Evolutionary conservation across 371 early-diverging fungal genomes (phyloP), one percentile per base, ranked within the genome.

Genomic region (Thermomucor indicae-seudaticae): DNA sequence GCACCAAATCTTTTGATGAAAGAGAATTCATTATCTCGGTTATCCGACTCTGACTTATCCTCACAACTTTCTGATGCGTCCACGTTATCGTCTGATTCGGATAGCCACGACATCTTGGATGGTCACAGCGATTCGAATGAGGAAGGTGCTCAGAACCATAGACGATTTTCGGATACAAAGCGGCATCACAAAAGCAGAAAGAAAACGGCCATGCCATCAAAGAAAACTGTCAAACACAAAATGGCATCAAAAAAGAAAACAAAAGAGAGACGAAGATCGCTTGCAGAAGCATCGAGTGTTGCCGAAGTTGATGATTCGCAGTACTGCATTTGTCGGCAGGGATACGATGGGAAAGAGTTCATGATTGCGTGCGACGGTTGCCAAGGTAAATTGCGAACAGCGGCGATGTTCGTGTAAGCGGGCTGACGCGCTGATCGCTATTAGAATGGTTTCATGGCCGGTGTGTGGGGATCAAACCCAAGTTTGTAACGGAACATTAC

Each of bases 331-430:
- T 81, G 81, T 53, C 64, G 81, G 20, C 70, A 58, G 40, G 75
- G 78, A 0, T 79, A 90, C 53, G 77, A 88, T 58, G 88, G 88
- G 23, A 72, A 74, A 42, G 79, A 79, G 34, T 85, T 90, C 51
- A 90, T 90, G 90, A 78, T 90, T 55, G 85, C 84, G 31, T 90
- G 90, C 52, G 89, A 90, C 56, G 50, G 55, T 10, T 90, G 90
- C 58, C 71, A 81, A 56, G 79, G 77, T 51, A 65, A 49, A 28
- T 35, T 41, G 12, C n/a, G n/a, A n/a, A n/a, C n/a, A n/a, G n/a
- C n/a, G n/a, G n/a, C n/a, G n/a, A n/a, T n/a, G n/a, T n/a, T n/a
- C n/a, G n/a, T n/a, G n/a, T n/a, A n/a, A n/a, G n/a, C n/a, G n/a
- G n/a, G n/a, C n/a, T n/a, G n/a, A n/a, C n/a, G n/a, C n/a, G n/a